Conservation (phyloP, 2,329 filamentous ascomycete species). For the Sporothrix mexicana region DNA sequence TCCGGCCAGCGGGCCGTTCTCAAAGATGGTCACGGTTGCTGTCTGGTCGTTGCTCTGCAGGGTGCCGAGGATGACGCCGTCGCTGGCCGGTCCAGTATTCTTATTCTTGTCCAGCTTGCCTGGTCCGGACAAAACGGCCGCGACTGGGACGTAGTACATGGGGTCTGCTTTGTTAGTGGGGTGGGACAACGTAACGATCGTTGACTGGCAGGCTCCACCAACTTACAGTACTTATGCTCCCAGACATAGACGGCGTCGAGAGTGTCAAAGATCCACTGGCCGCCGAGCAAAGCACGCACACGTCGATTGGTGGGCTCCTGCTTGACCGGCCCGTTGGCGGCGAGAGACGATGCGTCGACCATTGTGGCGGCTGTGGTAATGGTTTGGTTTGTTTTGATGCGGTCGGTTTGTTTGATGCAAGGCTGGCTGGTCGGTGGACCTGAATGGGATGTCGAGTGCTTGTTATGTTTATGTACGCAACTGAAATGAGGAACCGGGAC, state of each 20-base stretch:
- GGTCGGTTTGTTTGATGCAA: neutral
- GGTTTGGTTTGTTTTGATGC: neutral
- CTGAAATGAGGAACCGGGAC: too few species aligned
- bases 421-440: neutral
- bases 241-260: constrained; percentile 46
- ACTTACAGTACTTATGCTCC: constrained; percentile 45
- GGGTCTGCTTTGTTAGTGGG: constrained; percentile 40
- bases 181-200: too few species aligned
- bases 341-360: constrained; percentile 40
- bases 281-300: constrained; percentile 43
- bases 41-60: constrained; percentile 35
- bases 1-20: constrained; percentile 34
- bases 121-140: constrained; percentile 36
- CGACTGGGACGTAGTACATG: constrained; percentile 44
- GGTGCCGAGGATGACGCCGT: constrained; percentile 38
- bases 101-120: constrained; percentile 24
- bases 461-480: too few species aligned
- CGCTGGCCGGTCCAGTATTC: constrained; percentile 22
- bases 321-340: constrained; percentile 43
- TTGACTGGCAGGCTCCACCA: too few species aligned
- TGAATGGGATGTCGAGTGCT: neutral
- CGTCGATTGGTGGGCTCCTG: constrained; percentile 44
- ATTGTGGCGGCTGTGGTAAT: constrained; percentile 1
- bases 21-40: constrained; percentile 39
- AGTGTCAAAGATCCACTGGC: constrained; percentile 45